A percentile compares a stretch with the other conserved stretches of the same genome.
These are phyloP conservation scores for Protea cynaroides DNA, from an alignment of 164 flowering plant species.

Conservation along the genomic window DNA sequence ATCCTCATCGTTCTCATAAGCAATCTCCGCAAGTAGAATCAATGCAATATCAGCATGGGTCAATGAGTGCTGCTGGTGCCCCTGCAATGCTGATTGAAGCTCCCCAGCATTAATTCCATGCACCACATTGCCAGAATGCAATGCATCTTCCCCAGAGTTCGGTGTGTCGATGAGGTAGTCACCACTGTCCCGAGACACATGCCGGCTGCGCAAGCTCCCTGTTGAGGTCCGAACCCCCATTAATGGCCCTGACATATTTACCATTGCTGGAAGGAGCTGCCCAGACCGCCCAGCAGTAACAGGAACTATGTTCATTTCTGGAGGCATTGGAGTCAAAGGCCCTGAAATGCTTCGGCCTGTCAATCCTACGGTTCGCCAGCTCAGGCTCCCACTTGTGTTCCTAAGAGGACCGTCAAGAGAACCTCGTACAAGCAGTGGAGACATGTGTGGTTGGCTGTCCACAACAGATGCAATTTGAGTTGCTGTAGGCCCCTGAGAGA, in stretches of 20 bases:
- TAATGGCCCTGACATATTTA: slow-evolving; percentile 95
- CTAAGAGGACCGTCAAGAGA: slow-evolving; percentile 92
- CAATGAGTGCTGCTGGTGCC: slow-evolving; percentile 89
- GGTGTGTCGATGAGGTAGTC: slow-evolving; percentile 95
- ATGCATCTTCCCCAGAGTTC: slow-evolving; percentile 84
- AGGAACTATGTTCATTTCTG: slow-evolving; percentile 75
- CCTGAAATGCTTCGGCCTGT: slow-evolving; percentile 91
- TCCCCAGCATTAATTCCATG: slow-evolving; percentile 91
- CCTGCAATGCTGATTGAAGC: slow-evolving; percentile 93
- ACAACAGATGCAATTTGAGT: slow-evolving; percentile 64
- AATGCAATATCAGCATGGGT: slow-evolving; percentile 97
- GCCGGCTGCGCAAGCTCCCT: slow-evolving; percentile 89
- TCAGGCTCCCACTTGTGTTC: slow-evolving; percentile 87
- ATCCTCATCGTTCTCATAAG: slow-evolving; percentile 98
- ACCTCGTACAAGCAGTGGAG: slow-evolving; percentile 93
- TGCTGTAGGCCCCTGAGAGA: slow-evolving; percentile 85
- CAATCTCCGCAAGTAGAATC: slow-evolving; percentile 93
- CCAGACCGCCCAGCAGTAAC: slow-evolving; percentile 83
- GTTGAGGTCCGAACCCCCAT: slow-evolving; percentile 92
- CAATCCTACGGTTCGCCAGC: slow-evolving; percentile 88
- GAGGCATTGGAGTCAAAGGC: slow-evolving; percentile 89
- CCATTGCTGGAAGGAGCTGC: slow-evolving; percentile 82
- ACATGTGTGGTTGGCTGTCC: slow-evolving; percentile 95
- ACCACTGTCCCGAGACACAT: slow-evolving; percentile 93
- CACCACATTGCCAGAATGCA: slow-evolving; percentile 51